A percentile compares a stretch with the other conserved stretches of the same genome.
Conservation (phyloP, 2,329 filamentous ascomycete species). For the Apiospora marii region DNA sequence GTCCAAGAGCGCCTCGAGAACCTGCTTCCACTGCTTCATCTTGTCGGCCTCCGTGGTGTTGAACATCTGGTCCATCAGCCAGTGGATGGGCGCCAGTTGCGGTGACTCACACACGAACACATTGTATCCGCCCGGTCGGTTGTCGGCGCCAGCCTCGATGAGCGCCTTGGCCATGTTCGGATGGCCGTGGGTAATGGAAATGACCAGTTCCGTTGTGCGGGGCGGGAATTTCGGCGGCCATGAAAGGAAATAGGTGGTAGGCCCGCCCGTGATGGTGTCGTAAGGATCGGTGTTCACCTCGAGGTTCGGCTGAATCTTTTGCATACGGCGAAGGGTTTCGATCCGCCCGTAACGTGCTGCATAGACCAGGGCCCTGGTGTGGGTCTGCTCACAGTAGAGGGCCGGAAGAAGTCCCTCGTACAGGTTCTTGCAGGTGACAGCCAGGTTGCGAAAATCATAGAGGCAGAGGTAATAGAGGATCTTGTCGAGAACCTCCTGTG, state of each 20-base stretch:
- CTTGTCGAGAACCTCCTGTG: background rate
- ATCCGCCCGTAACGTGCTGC: background rate
- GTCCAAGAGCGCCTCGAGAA: background rate
- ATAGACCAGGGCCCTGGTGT: background rate
- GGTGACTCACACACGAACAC: no score
- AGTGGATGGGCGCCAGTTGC: conserved; percentile 19
- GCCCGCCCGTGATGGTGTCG: background rate
- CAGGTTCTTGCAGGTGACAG: background rate
- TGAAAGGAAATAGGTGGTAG: background rate
- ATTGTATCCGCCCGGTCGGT: no score
- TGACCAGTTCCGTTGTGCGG: background rate
- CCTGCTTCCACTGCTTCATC: background rate
- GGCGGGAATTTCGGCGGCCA: background rate
- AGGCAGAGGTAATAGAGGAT: background rate
- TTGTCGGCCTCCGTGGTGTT: background rate
- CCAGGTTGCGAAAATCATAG: background rate
- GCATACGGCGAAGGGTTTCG: background rate
- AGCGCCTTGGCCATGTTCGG: background rate
- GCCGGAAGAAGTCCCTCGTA: background rate
- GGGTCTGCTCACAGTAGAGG: background rate
- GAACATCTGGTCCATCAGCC: background rate
- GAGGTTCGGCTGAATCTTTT: no score
- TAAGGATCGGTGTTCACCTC: background rate
- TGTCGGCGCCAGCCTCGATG: background rate
- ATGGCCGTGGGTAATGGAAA: background rate